These are phyloP conservation scores for Posidonia oceanica DNA, from an alignment of 116 monocot genomes.

Conservation along the genomic window DNA sequence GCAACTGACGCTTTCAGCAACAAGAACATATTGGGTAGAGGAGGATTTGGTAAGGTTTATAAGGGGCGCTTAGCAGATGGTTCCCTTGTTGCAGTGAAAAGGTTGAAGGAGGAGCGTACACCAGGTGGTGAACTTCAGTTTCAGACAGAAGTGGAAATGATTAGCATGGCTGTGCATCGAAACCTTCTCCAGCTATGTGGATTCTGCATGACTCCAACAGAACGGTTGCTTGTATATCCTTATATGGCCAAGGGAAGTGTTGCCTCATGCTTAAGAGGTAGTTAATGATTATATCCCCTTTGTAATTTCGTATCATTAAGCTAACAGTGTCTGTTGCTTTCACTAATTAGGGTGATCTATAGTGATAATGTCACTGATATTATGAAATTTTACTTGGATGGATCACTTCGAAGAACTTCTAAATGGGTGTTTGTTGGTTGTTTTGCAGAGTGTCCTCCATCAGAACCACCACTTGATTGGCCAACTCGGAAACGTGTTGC, in stretches of 20 bases:
- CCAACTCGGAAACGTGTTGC: conserved; percentile 46
- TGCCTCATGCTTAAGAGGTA: conserved; percentile 79
- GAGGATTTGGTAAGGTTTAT: conserved; percentile 89
- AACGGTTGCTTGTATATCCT: conserved; percentile 83
- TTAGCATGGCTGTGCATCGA: conserved; percentile 82
- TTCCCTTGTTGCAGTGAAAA: conserved; percentile 75
- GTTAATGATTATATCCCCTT: too few relatives aligned
- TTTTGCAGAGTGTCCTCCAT: conserved; percentile 30
- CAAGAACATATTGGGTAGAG: conserved; percentile 71
- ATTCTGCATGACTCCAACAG: conserved; percentile 88
- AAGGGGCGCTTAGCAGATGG: conserved; percentile 83
- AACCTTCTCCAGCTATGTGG: conserved; percentile 74
- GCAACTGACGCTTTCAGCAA: conserved; percentile 77
- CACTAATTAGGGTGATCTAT: too few relatives aligned
- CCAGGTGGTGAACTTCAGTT: conserved; percentile 83
- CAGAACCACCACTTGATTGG: conserved; percentile 63
- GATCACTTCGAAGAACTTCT: not conserved
- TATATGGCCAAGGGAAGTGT: conserved; percentile 92
- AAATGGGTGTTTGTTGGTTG: not conserved
- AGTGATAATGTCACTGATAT: too few relatives aligned
- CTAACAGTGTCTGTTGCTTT: too few relatives aligned
- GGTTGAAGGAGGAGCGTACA: conserved; percentile 79
- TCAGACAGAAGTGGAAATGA: conserved; percentile 88
- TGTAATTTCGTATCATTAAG: too few relatives aligned
- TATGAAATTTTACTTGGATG: too few relatives aligned